These are phyloP conservation scores for Hyphopichia buzzinii DNA, from an alignment of 1,139 yeast species.

Conservation along the genomic window DNA sequence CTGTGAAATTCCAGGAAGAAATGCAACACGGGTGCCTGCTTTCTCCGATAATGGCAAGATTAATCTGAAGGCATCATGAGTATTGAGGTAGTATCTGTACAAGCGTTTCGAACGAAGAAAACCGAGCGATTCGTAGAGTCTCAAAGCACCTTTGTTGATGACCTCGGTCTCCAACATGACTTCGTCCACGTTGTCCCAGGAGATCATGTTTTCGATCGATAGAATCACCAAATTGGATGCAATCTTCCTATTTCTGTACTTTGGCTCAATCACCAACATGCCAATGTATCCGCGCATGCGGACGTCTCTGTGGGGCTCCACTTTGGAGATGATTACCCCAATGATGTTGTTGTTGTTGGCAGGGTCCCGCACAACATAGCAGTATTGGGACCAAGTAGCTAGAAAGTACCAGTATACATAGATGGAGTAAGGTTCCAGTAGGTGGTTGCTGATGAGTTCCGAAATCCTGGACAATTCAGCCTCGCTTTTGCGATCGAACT, in stretches of 20 bases:
- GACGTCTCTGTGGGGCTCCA: conserved; percentile 72
- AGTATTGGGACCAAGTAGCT: conserved; percentile 47
- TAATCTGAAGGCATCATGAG: conserved; percentile 88
- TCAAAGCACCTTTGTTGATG: conserved; percentile 71
- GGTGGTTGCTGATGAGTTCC: conserved; percentile 31
- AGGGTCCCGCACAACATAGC: conserved; percentile 32
- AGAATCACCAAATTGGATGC: conserved; percentile 68
- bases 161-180: conserved; percentile 91
- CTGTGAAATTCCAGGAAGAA: conserved; percentile 16
- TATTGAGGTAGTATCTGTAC: conserved; percentile 82
- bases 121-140: conserved; percentile 82
- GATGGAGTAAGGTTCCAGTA: conserved; percentile 48
- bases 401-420: conserved; percentile 50
- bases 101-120: conserved; percentile 79
- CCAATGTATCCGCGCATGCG: conserved; percentile 89
- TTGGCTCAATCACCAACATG: conserved; percentile 82
- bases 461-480: conserved; percentile 33
- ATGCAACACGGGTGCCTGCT: conserved; percentile 31
- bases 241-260: conserved; percentile 73
- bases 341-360: conserved; percentile 27
- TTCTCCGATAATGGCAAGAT: conserved; percentile 43
- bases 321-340: conserved; percentile 84
- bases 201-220: conserved; percentile 66
- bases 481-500: conserved; percentile 20
- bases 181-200: conserved; percentile 69